Base-by-base conservation (phyloP, 805 yeast species). In the Starmerella kuoi region DNA sequence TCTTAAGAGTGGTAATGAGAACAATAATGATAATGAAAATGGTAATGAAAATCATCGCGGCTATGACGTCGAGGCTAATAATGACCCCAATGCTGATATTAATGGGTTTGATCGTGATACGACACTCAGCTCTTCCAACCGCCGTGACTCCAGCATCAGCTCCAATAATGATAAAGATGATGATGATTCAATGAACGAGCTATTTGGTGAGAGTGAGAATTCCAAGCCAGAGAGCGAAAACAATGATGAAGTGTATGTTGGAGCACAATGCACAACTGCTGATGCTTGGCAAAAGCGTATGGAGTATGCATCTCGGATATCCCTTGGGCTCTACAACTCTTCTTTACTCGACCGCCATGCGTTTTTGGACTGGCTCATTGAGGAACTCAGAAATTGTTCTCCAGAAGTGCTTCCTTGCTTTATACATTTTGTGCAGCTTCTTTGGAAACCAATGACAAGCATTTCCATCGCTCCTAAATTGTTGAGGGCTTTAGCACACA, bases 291-390 rank as follows among this genome's bases (percentile, higher is more conserved):
- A 68, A 53, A 52, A 52, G 6, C 72, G 71, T 40, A 66, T 84
- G 35, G 66, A 71, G 27, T 86, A 83, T 55, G 61, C 78, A 41
- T 56, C 80, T 14, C 69, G 72, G 14, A 69, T 83, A 26, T 56
- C 74, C 0, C 75, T 79, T 15, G 72, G 81, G 35, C 65, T 91
- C 17, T 85, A 76, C 61, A 62, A 77, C 31, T 85, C 84, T 52
- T 69, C 70, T 19, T 61, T 88, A 36, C 55, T 88, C 18, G 87
- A 82, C 54, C 68, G 69, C 38, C 69, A 68, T 19, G 60, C 66
- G 6, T 78, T 86, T 46, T 63, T 84, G 22, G 67, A 73, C 22
- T 76, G 91, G 75, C 60, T 79, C 1, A 69, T 79, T 5, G 67
- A 69, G 27, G 73, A 70, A 50, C 62, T 83, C 38, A 66, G 62